Percentiles rank a stretch among this genome's conserved stretches.
phyloP scores from a whole-genome alignment of 2,329 filamentous ascomycete genomes.

The Aspergillus fumigatus region DNA sequence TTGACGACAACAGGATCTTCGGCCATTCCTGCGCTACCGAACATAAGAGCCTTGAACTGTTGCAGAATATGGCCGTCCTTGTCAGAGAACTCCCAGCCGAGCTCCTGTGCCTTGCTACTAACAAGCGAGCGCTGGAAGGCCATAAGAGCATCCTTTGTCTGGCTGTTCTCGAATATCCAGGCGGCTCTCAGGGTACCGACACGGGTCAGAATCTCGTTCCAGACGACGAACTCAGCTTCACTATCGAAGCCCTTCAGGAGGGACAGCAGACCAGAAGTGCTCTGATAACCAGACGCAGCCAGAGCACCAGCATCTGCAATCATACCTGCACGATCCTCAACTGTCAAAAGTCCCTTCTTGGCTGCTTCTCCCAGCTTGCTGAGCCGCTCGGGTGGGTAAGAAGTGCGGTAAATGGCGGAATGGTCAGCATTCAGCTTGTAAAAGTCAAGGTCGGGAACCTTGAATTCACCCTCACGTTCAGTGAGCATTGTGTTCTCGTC shows the following conservation, averaged over 20 bases:
- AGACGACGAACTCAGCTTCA: conserved; percentile 87
- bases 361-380: conserved; percentile 84
- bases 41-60: conserved; percentile 91
- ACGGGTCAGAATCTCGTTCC: conserved; percentile 83
- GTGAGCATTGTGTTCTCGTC: conserved; percentile 70
- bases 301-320: conserved; percentile 88
- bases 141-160: conserved; percentile 68
- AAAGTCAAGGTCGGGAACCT: conserved; percentile 75
- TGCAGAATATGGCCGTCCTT: conserved; percentile 84
- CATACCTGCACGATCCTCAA: conserved; percentile 92
- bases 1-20: conserved; percentile 74
- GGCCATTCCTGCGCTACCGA: conserved; percentile 73
- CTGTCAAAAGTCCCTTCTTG: conserved; percentile 71
- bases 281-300: conserved; percentile 85
- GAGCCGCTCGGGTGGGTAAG: conserved; percentile 77
- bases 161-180: conserved; percentile 81
- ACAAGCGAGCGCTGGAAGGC: conserved; percentile 76
- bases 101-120: conserved; percentile 72
- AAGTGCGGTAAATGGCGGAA: conserved; percentile 85
- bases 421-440: conserved; percentile 97
- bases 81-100: conserved; percentile 84
- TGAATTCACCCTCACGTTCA: conserved; percentile 70
- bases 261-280: conserved; percentile 82
- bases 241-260: conserved; percentile 76
- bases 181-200: conserved; percentile 74